Percentiles rank a stretch among this genome's conserved stretches.
These are phyloP conservation scores for Amauroascus verrucosus DNA, from an alignment of 2,329 filamentous ascomycete species.

Conservation along the genomic window DNA sequence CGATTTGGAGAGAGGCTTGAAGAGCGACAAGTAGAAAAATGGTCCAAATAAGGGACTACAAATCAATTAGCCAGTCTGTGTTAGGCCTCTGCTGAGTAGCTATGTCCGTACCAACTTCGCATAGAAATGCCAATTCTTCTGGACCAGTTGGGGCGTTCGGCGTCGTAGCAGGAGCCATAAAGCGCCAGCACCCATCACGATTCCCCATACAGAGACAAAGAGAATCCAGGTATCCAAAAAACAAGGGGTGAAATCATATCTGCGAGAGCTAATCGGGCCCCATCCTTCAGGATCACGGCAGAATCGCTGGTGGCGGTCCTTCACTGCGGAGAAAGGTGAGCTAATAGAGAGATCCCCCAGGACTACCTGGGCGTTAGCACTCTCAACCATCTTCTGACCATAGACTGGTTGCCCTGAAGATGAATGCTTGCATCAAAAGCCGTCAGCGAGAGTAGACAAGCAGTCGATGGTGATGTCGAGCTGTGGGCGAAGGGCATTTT, in stretches of 20 bases:
- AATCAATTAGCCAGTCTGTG: neutral
- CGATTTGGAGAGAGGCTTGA: conserved; percentile 67
- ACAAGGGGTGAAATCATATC: conserved; percentile 94
- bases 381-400: conserved; percentile 20
- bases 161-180: conserved; percentile 69
- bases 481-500: conserved; percentile 1
- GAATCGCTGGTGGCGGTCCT: conserved; percentile 51
- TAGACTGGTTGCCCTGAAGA: conserved; percentile 11
- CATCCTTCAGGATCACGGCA: conserved; percentile 88
- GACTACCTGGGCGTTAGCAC: conserved; percentile 20
- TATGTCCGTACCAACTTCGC: conserved; percentile 63
- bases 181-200: conserved; percentile 65
- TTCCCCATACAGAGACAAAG: conserved; percentile 64
- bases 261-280: conserved; percentile 77
- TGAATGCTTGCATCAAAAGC: conserved; percentile 1
- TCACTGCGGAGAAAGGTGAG: conserved; percentile 18
- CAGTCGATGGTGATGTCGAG: neutral
- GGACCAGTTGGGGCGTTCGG: conserved; percentile 55
- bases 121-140: conserved; percentile 88
- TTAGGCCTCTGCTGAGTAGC: neutral
- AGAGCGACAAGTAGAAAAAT: conserved; percentile 58
- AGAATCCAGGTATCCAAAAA: conserved; percentile 90
- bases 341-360: conserved; percentile 16
- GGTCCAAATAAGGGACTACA: conserved; percentile 52
- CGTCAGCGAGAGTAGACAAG: neutral